Percentiles rank a stretch among this genome's conserved stretches.
Evolutionary conservation across 768 basidiomycete species (phyloP).

Genomic region (Agaricus bisporus): DNA sequence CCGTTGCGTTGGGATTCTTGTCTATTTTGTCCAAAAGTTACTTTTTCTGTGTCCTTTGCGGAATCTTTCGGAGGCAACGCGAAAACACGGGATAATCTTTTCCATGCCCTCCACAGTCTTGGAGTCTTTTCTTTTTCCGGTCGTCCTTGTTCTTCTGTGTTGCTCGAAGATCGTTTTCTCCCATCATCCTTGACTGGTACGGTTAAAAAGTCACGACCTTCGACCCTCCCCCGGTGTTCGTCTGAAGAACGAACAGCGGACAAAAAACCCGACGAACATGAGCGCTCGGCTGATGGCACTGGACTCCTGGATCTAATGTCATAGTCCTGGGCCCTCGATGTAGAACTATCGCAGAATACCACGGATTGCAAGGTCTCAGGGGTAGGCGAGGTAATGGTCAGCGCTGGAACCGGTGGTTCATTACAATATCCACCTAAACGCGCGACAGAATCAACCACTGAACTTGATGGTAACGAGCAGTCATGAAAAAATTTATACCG

Average conservation of each 20-base stretch:
- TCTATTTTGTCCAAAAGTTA: not conserved
- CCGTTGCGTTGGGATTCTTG: not conserved
- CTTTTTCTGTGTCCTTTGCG: not conserved
- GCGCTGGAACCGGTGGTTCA: conserved; percentile 17
- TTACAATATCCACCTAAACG: not conserved
- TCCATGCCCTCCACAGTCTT: not conserved
- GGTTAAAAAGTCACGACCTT: not conserved
- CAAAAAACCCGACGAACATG: not conserved
- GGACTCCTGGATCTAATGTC: not conserved
- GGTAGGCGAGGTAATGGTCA: conserved; percentile 27
- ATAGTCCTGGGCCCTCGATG: not conserved
- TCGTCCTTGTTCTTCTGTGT: not conserved
- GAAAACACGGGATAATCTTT: conserved; percentile 1
- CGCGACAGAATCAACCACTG: not conserved
- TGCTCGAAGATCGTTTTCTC: not conserved
- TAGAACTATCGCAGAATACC: conserved; percentile 6
- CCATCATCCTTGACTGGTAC: not conserved
- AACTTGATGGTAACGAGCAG: not conserved
- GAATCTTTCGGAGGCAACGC: not conserved
- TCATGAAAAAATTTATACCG: not conserved
- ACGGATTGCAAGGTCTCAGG: conserved; percentile 21
- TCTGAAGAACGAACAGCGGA: not conserved
- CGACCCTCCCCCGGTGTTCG: not conserved
- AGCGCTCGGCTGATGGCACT: not conserved
- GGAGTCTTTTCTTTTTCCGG: not conserved